Conservation (phyloP, 352 stramenopile genomes). For the Blastocystis sp. region DNA sequence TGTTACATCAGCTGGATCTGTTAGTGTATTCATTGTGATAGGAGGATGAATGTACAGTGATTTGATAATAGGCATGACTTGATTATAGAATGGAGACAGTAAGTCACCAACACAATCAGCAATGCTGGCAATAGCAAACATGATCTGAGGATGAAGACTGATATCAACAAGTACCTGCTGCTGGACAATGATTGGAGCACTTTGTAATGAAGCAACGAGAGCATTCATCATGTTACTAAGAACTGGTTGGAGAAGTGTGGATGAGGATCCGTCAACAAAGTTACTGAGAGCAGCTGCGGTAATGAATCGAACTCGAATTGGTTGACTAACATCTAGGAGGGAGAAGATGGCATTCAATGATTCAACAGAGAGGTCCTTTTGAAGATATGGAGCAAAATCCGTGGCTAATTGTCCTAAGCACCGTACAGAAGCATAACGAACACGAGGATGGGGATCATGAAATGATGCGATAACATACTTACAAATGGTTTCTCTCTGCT, state of each 20-base stretch:
- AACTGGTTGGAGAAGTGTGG: slow-evolving; percentile 30
- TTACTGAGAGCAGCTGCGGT: slow-evolving; percentile 53
- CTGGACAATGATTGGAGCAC: slow-evolving; percentile 39
- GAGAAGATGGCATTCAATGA: slow-evolving; percentile 53
- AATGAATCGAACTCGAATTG: slow-evolving; percentile 51
- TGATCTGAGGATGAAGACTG: neutral
- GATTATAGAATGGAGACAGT: slow-evolving; percentile 28
- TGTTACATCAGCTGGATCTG: neutral
- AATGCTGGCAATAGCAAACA: slow-evolving; percentile 36
- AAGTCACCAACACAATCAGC: slow-evolving; percentile 44
- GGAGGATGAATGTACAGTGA: slow-evolving; percentile 51
- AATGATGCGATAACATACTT: slow-evolving; percentile 57
- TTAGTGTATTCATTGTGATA: neutral
- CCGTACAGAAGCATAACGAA: slow-evolving; percentile 51
- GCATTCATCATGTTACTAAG: slow-evolving; percentile 23
- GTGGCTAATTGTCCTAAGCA: slow-evolving; percentile 59
- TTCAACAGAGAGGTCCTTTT: slow-evolving; percentile 12
- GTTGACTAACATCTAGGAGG: neutral
- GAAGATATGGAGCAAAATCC: slow-evolving; percentile 47
- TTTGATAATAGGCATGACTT: slow-evolving; percentile 57
- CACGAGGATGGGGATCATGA: slow-evolving; percentile 11
- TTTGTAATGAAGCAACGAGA: neutral
- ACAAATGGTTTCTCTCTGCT: slow-evolving; percentile 15
- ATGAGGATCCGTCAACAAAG: slow-evolving; percentile 52
- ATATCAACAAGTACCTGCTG: neutral